These are phyloP conservation scores for Bullera alba DNA, from an alignment of 768 basidiomycete species.

Conservation along the genomic window DNA sequence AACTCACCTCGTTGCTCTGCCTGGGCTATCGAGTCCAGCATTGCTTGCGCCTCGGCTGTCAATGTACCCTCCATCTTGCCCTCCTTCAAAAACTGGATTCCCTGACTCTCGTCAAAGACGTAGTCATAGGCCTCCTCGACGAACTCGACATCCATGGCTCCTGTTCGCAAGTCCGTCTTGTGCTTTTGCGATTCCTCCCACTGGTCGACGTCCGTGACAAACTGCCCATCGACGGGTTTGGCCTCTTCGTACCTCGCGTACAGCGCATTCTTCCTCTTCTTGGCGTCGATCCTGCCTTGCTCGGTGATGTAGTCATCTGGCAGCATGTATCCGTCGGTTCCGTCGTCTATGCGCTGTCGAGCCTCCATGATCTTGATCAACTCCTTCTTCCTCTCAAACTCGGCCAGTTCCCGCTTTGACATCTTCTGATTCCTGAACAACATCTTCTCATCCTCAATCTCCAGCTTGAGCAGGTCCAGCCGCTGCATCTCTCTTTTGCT, in stretches of 20 bases:
- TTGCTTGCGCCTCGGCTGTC: conserved; percentile 74
- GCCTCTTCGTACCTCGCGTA: conserved; percentile 89
- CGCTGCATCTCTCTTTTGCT: conserved; percentile 94
- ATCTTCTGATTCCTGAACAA: conserved; percentile 86
- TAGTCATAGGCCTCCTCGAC: conserved; percentile 85
- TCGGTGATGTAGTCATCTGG: conserved; percentile 98
- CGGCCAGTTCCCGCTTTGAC: conserved; percentile 69
- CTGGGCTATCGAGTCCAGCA: conserved; percentile 82
- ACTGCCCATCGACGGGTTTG: conserved; percentile 69
- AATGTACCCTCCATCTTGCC: conserved; percentile 57
- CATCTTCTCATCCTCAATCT: conserved; percentile 89
- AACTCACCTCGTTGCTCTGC: conserved; percentile 76
- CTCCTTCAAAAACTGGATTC: conserved; percentile 91
- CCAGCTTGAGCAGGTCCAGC: conserved; percentile 82
- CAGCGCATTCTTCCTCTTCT: conserved; percentile 84
- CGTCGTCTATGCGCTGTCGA: conserved; percentile 87
- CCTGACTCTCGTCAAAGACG: conserved; percentile 96
- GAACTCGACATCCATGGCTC: conserved; percentile 82
- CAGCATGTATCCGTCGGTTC: conserved; percentile 88
- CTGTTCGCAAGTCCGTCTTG: conserved; percentile 80
- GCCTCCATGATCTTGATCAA: conserved; percentile 86
- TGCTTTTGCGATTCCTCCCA: conserved; percentile 91
- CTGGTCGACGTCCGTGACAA: conserved; percentile 93
- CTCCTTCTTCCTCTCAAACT: conserved; percentile 88
- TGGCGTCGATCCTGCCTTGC: conserved; percentile 95